Conservation (phyloP, 2,329 filamentous ascomycete genomes). For the Stagonosporopsis chrysanthemi region DNA sequence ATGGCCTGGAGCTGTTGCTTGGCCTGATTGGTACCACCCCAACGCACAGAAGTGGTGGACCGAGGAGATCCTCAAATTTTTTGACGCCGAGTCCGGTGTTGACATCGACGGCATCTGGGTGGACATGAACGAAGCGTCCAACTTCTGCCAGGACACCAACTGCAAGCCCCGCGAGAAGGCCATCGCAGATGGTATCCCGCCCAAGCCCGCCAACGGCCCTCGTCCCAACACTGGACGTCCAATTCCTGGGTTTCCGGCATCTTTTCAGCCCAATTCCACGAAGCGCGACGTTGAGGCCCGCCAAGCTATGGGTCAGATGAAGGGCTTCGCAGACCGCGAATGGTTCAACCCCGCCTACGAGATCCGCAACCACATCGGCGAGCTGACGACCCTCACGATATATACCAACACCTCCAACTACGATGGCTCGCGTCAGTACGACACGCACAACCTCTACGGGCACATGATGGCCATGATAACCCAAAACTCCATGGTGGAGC, state of each 20-base stretch:
- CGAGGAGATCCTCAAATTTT: constrained; percentile 70
- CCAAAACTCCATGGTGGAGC: constrained; percentile 69
- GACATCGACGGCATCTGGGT: constrained; percentile 78
- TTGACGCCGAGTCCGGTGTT: constrained; percentile 68
- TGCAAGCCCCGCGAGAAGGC: constrained; percentile 50
- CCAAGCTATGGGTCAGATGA: constrained; percentile 51
- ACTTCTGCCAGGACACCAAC: constrained; percentile 56
- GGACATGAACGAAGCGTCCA: constrained; percentile 53
- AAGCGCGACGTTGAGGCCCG: constrained; percentile 25
- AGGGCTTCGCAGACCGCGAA: constrained; percentile 69
- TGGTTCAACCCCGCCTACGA: constrained; percentile 70
- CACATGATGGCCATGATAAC: constrained; percentile 75
- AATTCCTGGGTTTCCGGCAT: constrained; percentile 72
- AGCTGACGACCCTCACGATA: constrained; percentile 59
- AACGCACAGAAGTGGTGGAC: constrained; percentile 74
- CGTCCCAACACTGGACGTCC: constrained; percentile 66
- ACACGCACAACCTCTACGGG: constrained; percentile 80
- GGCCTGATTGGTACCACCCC: constrained; percentile 78
- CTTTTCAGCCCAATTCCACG: constrained; percentile 65
- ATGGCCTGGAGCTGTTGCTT: constrained; percentile 77
- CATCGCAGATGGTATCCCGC: constrained; percentile 60
- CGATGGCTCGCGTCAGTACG: constrained; percentile 73
- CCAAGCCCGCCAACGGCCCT: constrained; percentile 61
- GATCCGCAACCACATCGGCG: constrained; percentile 67
- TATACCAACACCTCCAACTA: constrained; percentile 72